phyloP scores from a whole-genome alignment of 129 eudicot genomes.

The Artemisia tridentata region DNA sequence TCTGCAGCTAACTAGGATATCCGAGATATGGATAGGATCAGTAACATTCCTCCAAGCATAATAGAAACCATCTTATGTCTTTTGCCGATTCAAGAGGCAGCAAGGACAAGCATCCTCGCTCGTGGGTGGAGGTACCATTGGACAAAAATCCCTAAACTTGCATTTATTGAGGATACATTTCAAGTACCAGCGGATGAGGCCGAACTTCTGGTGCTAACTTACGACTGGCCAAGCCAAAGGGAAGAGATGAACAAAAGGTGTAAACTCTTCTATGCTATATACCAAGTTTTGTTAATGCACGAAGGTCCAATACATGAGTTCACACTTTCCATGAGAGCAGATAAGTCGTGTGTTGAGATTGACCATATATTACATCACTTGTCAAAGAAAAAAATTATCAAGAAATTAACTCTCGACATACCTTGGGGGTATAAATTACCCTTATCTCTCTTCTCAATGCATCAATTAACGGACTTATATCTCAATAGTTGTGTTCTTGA shows the following conservation, averaged over 20 bases:
- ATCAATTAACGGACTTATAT: constrained; percentile 9
- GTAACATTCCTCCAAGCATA: constrained; percentile 16
- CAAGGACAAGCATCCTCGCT: constrained; percentile 22
- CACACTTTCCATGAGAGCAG: background rate
- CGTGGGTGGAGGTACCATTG: constrained; percentile 25
- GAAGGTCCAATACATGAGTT: constrained; percentile 18
- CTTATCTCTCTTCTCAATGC: background rate
- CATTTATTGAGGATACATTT: constrained; percentile 3
- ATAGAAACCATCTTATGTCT: constrained; percentile 19
- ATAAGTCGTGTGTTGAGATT: constrained; percentile 17
- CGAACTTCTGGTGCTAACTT: background rate
- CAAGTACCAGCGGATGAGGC: background rate
- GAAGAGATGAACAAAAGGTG: background rate
- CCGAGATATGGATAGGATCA: constrained; percentile 20
- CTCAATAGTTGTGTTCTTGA: constrained; percentile 10
- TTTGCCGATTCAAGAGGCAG: constrained; percentile 23
- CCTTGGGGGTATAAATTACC: background rate
- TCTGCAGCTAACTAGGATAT: too few species aligned
- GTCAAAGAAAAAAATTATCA: constrained; percentile 15
- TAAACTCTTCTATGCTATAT: constrained; percentile 21
- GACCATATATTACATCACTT: constrained; percentile 20
- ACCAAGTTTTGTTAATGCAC: constrained; percentile 17
- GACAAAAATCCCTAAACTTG: constrained; percentile 22
- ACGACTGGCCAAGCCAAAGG: background rate
- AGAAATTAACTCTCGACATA: constrained; percentile 16